Evolutionary conservation across 371 early-diverging fungal species (phyloP), one percentile per base, ranked within the genome.

Genomic region (Apophysomyces variabilis): DNA sequence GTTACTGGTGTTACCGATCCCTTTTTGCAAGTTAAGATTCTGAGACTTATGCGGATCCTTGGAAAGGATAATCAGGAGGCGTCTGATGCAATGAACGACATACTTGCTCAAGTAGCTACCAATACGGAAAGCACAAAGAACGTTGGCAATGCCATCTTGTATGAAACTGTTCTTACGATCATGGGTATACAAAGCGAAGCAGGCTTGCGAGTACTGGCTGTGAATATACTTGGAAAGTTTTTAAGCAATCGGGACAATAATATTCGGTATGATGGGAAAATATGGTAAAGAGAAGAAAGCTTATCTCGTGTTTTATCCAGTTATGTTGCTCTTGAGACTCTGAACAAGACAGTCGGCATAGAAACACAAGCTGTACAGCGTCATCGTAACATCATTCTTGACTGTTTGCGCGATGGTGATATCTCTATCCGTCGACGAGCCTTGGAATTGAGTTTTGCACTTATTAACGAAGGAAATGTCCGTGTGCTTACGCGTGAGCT

Each of bases 341-440:
- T 99, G 62, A 91, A 93, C 67, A 92, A 93, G 60, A 95, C 96
- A 8, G 86, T 95, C 44, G 83, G 93, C 45, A 87, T 93, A 65
- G 98, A 98, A 70, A 87, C 91, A 9, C 89, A 94, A 45, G 94
- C 98, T 7, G 94, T 99, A n/a, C 98, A 98, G 77, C 92, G 99
- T 54, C 98, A 98, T 71, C 94, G 98, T 38, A 89, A 93, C 60
- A 99, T 96, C 21, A 94, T 99, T 62, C 76, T 99, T 54, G 97
- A 96, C 60, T 99, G 99, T 77, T 84, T 99, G 60, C 89, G 91
- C 18, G 99, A 99, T 85, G 87, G 90, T 5, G 99, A 99, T 80
- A 92, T 96, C 66, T 96, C 96, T 0, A 99, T 99, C 70, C 92
- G 97, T 43, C 92, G 98, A 13, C 95, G 99, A 39, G 99, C 99